Evolutionary conservation across 192 early-diverging fungal species (phyloP), one percentile per base, ranked within the genome.

Genomic region (Coemansia sp.): DNA sequence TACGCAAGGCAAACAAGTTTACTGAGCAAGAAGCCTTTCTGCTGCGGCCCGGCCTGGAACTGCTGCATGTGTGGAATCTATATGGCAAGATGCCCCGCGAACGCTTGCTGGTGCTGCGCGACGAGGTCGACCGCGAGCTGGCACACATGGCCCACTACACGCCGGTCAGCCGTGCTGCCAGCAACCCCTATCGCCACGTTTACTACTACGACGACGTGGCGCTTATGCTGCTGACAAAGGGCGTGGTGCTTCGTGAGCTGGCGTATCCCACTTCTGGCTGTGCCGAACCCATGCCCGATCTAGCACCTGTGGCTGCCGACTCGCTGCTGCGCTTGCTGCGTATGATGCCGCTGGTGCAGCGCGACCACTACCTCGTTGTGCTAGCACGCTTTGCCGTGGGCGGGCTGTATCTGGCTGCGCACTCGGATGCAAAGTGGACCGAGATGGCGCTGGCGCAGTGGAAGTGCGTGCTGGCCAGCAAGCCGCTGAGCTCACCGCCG

Each of bases 1-100:
- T 86, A 20, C 84, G 93, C 46, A 96, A 96, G 66, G 76, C 86
- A 4, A 82, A 85, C 56, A 89, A 90, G 51, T 93, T 85, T 61
- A 11, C 65, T 9, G 41, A 70, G 52, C 89, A 96, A 58, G 76
- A 71, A n/a, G 71, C 78, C 51, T 64, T 84, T 40, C 66, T 96
- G 23, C 56, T 90, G 32, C 74, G 93, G 11, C 90, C 91, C 5
- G 86, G 80, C 2, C 76, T 90, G 26, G 93, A 96, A 64, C 81
- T 93, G 14, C 53, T 92, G 48, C 78, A 87, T 41, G 67, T 87
- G 28, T 87, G 84, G 74, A 84, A 85, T 64, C 82, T 84, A 6
- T 84, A 87, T 56, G 85, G 88, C 54, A 82, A 90, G 58, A 86
- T 90, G 64, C 84, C 90, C 0, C 42, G 51, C 8, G 55, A 75